Evolutionary conservation across 2,329 filamentous ascomycete genomes (phyloP).

Genomic region (Fusarium vanettenii): DNA sequence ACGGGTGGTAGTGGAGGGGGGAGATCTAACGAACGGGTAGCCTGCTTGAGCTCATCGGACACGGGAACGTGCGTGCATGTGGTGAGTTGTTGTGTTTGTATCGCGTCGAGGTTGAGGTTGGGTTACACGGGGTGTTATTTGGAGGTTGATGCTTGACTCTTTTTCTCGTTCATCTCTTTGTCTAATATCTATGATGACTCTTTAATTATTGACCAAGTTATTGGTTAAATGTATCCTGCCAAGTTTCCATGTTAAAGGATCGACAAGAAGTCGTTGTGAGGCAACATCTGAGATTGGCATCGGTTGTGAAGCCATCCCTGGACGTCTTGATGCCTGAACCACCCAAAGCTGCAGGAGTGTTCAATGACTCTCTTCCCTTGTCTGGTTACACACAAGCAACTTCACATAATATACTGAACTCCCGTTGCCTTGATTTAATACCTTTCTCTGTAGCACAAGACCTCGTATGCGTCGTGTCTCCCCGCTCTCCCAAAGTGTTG

Average conservation of each 20-base stretch:
- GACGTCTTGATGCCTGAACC: conserved; percentile 40
- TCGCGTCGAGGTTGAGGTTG: not conserved
- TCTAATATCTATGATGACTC: not conserved
- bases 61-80: conserved; percentile 43
- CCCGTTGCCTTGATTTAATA: not conserved
- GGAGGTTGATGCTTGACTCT: not conserved
- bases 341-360: conserved; percentile 14
- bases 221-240: not conserved
- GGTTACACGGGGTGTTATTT: not conserved
- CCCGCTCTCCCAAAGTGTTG: not conserved
- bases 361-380: not conserved
- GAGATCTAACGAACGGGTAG: conserved; percentile 45
- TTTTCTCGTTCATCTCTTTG: not conserved
- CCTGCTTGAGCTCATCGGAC: conserved; percentile 45
- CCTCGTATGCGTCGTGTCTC: conserved; percentile 39
- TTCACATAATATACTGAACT: not conserved
- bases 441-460: conserved; percentile 12
- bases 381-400: not conserved
- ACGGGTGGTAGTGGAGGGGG: conserved; percentile 7
- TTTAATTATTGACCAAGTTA: not conserved
- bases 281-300: not conserved
- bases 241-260: not conserved
- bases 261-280: not conserved
- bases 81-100: conserved; percentile 24
- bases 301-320: conserved; percentile 14